Evolutionary conservation across 2,329 filamentous ascomycete species (phyloP), one percentile per base, ranked within the genome.

Genomic region (Trichoderma guizhouense): DNA sequence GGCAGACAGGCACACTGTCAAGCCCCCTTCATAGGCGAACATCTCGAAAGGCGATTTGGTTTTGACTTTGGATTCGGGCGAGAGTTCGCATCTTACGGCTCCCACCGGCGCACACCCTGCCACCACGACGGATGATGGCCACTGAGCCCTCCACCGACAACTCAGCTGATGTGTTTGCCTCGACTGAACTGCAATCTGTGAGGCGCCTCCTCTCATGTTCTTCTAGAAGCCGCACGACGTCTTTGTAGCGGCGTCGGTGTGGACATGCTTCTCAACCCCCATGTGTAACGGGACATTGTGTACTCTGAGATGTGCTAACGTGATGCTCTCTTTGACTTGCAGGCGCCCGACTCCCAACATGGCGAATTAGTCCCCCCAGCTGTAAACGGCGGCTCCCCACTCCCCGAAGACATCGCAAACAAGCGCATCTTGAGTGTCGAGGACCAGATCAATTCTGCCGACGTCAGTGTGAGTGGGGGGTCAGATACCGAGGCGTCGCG

Each of bases 401-500:
- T 81, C 78, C 76, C 74, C 71, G 84, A 89, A 76, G 87, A 88
- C 73, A 82, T 86, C 75, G 87, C 86, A 76, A 87, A 88, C 78
- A 89, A 87, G 80, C 86, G 86, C 78, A 86, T 88, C 78, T 83
- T 84, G 78, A 85, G 83, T 73, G 84, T 89, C 73, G 89, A 91
- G 77, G 85, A 90, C 77, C 84, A 87, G 74, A 82, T 86, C 74
- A 86, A 87, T 79, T 91, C 90, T 72, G 86, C 88, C 75, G 89
- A 91, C 77, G 89, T 89, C 74, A 93, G 92, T 79, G 85, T 89
- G 74, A 93, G 90, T 79, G 92, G 91, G 76, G 91, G 90, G 76
- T 95, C 93, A 71, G 93, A 95, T 82, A 93, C 89, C 53, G 93
- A 95, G 79, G 88, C 89, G 75, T 90, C 90, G 73, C 89, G 88